phyloP scores from a whole-genome alignment of 768 basidiomycete genomes.

The Dacryopinax spathularia region DNA sequence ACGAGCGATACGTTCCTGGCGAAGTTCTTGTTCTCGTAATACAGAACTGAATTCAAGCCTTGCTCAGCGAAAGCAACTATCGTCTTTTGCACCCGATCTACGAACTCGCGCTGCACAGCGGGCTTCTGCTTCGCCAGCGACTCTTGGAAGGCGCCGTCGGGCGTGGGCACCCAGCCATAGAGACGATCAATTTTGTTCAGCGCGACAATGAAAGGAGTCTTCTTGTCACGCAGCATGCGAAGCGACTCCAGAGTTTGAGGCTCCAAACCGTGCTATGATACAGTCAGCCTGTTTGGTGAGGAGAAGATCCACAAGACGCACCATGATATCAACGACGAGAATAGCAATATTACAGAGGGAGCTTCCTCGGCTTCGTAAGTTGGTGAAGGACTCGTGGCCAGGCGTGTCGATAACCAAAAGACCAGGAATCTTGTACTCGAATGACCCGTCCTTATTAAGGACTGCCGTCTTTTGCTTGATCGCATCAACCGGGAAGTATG shows the following conservation, averaged over 20 bases:
- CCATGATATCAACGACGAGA: slow-evolving; percentile 97
- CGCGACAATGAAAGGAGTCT: slow-evolving; percentile 97
- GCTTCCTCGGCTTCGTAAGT: slow-evolving; percentile 85
- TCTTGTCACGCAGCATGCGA: slow-evolving; percentile 74
- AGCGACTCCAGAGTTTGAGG: slow-evolving; percentile 96
- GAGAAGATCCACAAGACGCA: slow-evolving; percentile 22
- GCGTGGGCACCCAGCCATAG: slow-evolving; percentile 85
- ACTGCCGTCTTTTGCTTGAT: slow-evolving; percentile 87
- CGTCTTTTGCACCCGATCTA: slow-evolving; percentile 70
- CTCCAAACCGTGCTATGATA: slow-evolving; percentile 79
- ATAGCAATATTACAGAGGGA: slow-evolving; percentile 98
- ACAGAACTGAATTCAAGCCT: slow-evolving; percentile 84
- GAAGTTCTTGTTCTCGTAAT: slow-evolving; percentile 96
- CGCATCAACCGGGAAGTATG: slow-evolving; percentile 93
- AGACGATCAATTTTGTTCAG: slow-evolving; percentile 99
- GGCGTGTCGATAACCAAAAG: slow-evolving; percentile 94
- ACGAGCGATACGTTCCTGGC: slow-evolving; percentile 90
- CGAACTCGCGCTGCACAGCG: slow-evolving; percentile 79
- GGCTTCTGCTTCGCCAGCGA: slow-evolving; percentile 69
- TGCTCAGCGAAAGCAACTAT: slow-evolving; percentile 95
- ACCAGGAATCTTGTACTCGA: slow-evolving; percentile 95
- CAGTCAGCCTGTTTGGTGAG: background rate
- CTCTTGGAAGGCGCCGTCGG: slow-evolving; percentile 84
- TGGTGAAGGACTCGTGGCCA: slow-evolving; percentile 98
- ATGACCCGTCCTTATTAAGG: slow-evolving; percentile 76